Base-by-base conservation (phyloP, 257 asterid species). In the Misopates orontium region DNA sequence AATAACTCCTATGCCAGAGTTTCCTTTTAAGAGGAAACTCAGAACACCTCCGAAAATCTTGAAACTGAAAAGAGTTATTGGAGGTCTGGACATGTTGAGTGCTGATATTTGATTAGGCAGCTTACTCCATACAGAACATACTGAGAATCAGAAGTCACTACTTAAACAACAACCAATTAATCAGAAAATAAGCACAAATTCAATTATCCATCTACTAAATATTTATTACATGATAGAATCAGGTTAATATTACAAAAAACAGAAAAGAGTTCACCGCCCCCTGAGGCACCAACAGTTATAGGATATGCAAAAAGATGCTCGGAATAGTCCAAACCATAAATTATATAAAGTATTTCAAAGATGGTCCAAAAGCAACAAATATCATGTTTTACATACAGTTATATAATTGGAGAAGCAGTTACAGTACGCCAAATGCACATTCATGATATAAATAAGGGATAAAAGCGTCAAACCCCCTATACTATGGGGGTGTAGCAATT, bases 1-100 rank as follows among this genome's bases (percentile, higher is more conserved):
- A n/a, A 62, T 8, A 0, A 44, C 47, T 14, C 14, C 24, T 36
- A 40, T 5, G 12, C 56, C 45, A 3, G 11, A 18, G 4, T 14
- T 42, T 59, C 21, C 23, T 52, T n/a, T 62, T 49, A 63, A 56
- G 63, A 23, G 49, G 39, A 44, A 60, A 64, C 45, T 16, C 48
- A 23, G 21, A 56, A 64, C 41, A 51, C n/a, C 74, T 32, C 12
- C 74, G 22, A 45, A 51, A 42, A 64, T 36, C 44, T 28, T 69
- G 59, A 16, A 4, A 8, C 42, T 36, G 51, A 45, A 45, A n/a
- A 1, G 17, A 45, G 6, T 45, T 45, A 45, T 45, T 45, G 41
- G 19, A 52, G 25, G 28, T 14, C 10, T 56, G 39, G 20, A 62
- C 55, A 69, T 45, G 39, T 53, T 41, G 69, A 59, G 70, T 41